Base-by-base conservation (phyloP, 148 eudicot genomes). In the Drosera capensis region DNA sequence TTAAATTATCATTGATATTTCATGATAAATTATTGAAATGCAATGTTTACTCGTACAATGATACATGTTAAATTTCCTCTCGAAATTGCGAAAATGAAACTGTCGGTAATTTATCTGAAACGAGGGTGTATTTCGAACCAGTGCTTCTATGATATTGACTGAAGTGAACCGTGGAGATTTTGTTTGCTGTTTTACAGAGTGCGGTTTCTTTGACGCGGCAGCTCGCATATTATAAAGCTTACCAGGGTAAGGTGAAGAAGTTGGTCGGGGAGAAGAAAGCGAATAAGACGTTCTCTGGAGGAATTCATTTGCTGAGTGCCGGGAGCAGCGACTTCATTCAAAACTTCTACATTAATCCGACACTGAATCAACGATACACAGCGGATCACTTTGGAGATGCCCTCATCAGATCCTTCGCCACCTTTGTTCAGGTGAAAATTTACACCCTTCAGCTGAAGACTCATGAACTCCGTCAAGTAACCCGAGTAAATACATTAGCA, bases 251-350 rank as follows among this genome's bases (percentile, higher is more conserved):
- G 48, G 73, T 87, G 31, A 74, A 31, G 49, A 72, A 47, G 19
- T 47, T 74, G 77, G 86, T 77, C 36, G 96, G 96, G 21, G 70
- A 49, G 51, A 70, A 40, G 22, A 72, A 55, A 39, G 96, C 90
- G 0, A 72, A 72, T 23, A 55, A 43, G 20, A 72, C 77, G 64
- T 60, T 79, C 51, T 72, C 90, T 0, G 74, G 86, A 19, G 96
- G 85, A 43, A 77, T 87, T 39, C 94, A 87, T 51, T 70, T 87
- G 15, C 28, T 82, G 25, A 82, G 90, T 61, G 90, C 96, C 43
- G 96, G 96, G 38, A 70, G 68, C 66, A 87, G 94, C 58, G 96
- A 87, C 51, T 82, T 67, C 54, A 54, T 82, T 31, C 96, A 87
- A 63, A 87, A 82, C 29, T 87, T 79, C 66, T 82, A 87, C 59